Base-by-base conservation (phyloP, 805 yeast species). In the Wickerhamomyces chaumierensis region DNA sequence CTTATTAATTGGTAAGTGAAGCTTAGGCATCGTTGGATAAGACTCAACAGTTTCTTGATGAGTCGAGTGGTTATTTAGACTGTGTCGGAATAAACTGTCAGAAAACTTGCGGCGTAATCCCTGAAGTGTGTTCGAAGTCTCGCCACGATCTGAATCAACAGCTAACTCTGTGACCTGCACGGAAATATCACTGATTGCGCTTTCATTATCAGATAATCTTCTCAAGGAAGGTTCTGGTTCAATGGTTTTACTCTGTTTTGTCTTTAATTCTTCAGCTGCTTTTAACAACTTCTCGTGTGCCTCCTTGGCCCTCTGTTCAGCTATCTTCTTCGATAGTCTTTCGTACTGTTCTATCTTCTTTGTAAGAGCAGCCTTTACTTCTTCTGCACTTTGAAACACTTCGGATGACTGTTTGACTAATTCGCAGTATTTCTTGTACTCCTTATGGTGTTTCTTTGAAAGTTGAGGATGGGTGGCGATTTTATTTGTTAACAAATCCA, bases 401-500 rank as follows among this genome's bases (percentile, higher is more conserved):
- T 3, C 31, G 13, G 48, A 48, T 3, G 44, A 52, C 51, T 43
- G 39, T 48, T 57, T 40, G 44, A 53, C 31, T 21, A 51, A 35
- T 1, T 25, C 17, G 5, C 29, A 33, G 38, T 48, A 53, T 3
- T n/a, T 33, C 36, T 42, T 43, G 27, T 49, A 42, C 2, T 34
- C 33, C 13, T 39, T 41, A 18, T 50, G 37, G 28, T 52, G 49
- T 18, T 40, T 40, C 43, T 53, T 55, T 37, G 33, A 9, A 8
- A 69, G 45, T 19, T 64, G 69, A 0, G 77, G 74, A 42, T 73
- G 77, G 5, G 42, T 53, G 15, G 65, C 63, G 33, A 76, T 48
- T 36, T 59, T 60, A 54, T 71, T 68, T 38, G 69, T 63, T 25
- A 74, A 61, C 36, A 76, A 59, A 42, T 80, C 83, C 18, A 78